These are phyloP conservation scores for Leucocoprinus birnbaumii DNA, from an alignment of 768 basidiomycete genomes.

Conservation along the genomic window DNA sequence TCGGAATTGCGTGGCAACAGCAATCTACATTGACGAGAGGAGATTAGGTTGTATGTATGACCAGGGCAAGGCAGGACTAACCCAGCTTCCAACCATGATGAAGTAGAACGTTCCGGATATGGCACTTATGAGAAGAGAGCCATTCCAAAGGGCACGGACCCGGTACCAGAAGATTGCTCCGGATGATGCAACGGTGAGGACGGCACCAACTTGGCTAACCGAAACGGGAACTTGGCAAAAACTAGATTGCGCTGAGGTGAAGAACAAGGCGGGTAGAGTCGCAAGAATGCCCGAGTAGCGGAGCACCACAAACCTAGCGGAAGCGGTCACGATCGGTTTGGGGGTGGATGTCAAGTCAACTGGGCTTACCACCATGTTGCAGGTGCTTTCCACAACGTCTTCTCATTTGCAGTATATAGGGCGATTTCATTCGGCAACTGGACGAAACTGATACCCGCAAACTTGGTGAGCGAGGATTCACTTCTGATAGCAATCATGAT, in stretches of 20 bases:
- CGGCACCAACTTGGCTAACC: background rate
- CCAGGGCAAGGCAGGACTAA: background rate
- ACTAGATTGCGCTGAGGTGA: background rate
- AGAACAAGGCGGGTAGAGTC: conserved; percentile 4
- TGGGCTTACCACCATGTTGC: conserved; percentile 6
- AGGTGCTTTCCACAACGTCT: conserved; percentile 5
- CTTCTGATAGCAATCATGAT: too few species aligned
- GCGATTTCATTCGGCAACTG: conserved; percentile 5
- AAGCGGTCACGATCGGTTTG: background rate
- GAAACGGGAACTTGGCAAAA: conserved; percentile 4
- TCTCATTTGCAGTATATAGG: conserved; percentile 2
- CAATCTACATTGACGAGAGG: background rate
- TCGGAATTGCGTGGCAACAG: conserved; percentile 2
- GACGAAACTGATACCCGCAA: background rate
- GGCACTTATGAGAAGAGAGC: background rate
- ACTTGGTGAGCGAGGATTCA: background rate
- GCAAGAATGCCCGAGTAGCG: conserved; percentile 7
- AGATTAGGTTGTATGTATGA: too few species aligned
- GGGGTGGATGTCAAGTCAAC: background rate
- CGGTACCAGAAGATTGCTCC: conserved; percentile 9
- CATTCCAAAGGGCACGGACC: conserved; percentile 2
- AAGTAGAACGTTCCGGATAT: conserved; percentile 2
- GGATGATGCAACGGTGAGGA: conserved; percentile 5
- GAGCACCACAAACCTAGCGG: conserved; percentile 3
- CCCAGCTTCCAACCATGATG: conserved; percentile 8